phyloP scores from a whole-genome alignment of 495 filamentous ascomycete genomes.

The Parathielavia hyrcaniae region DNA sequence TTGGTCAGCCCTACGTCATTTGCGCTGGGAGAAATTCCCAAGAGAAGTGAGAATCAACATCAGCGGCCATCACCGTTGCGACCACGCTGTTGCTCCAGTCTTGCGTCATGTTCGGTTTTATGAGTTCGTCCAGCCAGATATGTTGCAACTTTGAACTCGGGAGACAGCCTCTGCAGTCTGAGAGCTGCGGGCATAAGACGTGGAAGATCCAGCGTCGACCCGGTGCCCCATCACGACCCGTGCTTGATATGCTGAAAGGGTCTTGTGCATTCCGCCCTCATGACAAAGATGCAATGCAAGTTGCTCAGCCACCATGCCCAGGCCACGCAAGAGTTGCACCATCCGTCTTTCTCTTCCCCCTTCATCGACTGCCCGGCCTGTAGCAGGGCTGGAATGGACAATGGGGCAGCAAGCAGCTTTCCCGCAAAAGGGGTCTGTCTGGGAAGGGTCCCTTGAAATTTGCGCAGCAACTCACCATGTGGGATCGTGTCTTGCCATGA shows the following conservation, averaged over 20 bases:
- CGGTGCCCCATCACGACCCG: not conserved
- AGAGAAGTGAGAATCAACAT: conserved; percentile 9
- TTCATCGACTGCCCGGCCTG: not conserved
- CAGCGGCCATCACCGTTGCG: not conserved
- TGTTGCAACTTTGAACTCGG: not conserved
- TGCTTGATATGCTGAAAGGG: not conserved
- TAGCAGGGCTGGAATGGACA: not conserved
- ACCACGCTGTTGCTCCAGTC: not conserved
- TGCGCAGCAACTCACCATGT: conserved; percentile 68
- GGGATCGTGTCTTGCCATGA: conserved; percentile 90
- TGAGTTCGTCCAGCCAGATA: not conserved
- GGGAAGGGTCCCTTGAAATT: conserved; percentile 9
- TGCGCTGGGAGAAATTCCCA: not conserved
- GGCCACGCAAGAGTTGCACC: not conserved
- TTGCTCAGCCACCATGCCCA: conserved; percentile 8
- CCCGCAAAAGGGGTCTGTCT: not conserved
- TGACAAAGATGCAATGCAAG: conserved; percentile 11
- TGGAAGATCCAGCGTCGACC: not conserved
- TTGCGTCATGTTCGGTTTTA: not conserved
- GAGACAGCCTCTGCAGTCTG: not conserved
- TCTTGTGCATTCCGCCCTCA: not conserved
- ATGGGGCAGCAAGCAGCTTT: not conserved
- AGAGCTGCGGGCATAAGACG: not conserved
- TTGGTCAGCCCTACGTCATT: conserved; percentile 20
- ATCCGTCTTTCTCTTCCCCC: not conserved